These are phyloP conservation scores for Trichosporon inkin DNA, from an alignment of 1,284 basidiomycete genomes.

Conservation along the genomic window DNA sequence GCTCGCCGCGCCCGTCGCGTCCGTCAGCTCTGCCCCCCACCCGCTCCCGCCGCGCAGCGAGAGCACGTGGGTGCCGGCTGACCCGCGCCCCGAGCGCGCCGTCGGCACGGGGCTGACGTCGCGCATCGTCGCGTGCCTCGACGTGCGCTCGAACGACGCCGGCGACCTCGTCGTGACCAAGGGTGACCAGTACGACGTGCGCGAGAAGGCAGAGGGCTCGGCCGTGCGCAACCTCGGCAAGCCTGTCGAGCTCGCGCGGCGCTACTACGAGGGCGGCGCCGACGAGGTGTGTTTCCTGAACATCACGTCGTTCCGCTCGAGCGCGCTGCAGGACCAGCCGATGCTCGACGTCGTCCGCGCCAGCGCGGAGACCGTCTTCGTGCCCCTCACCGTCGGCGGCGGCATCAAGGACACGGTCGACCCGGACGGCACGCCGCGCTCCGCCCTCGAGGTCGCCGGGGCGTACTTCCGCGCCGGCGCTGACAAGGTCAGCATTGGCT, in stretches of 20 bases:
- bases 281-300: constrained; percentile 98
- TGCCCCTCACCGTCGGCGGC: constrained; percentile 97
- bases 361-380: constrained; percentile 86
- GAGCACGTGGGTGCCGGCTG: constrained; percentile 7
- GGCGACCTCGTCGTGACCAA: constrained; percentile 99
- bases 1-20: constrained; percentile 59
- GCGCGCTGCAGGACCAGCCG: constrained; percentile 90
- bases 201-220: constrained; percentile 63
- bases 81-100: constrained; percentile 30
- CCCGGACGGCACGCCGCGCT: constrained; percentile 82
- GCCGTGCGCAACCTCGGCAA: constrained; percentile 97
- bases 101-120: constrained; percentile 70
- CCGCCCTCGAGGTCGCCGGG: constrained; percentile 90
- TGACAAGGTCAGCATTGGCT: constrained; percentile 90
- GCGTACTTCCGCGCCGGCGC: constrained; percentile 96
- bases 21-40: constrained; percentile 30
- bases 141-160: constrained; percentile 91
- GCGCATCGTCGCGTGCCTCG: constrained; percentile 95
- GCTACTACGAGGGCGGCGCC: constrained; percentile 84
- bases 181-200: constrained; percentile 98
- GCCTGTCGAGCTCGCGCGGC: constrained; percentile 83
- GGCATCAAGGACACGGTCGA: constrained; percentile 96
- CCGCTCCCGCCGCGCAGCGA: constrained; percentile 10
- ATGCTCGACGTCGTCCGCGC: constrained; percentile 94
- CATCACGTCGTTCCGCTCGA: constrained; percentile 98